These are phyloP conservation scores for Lindgomyces ingoldianus DNA, from an alignment of 495 filamentous ascomycete species.

Conservation along the genomic window DNA sequence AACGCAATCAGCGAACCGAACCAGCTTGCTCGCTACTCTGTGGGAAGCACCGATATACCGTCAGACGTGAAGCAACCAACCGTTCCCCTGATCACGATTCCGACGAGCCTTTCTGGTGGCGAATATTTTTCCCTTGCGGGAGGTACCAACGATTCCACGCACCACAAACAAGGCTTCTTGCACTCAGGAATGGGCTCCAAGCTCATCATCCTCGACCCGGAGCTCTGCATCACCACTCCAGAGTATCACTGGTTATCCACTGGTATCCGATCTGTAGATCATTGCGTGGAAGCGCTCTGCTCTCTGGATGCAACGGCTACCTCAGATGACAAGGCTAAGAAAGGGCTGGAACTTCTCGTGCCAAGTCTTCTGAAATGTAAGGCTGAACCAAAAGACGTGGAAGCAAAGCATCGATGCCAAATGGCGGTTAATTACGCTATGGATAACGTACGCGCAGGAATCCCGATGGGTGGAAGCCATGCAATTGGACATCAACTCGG, in stretches of 20 bases:
- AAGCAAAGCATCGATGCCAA: conserved; percentile 55
- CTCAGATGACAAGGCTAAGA: conserved; percentile 48
- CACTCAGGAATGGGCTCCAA: conserved; percentile 51
- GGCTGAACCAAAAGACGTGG: conserved; percentile 47
- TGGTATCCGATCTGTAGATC: conserved; percentile 64
- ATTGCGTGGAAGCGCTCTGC: conserved; percentile 64
- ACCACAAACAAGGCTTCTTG: conserved; percentile 57
- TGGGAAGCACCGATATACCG: conserved; percentile 5
- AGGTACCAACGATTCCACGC: conserved; percentile 55
- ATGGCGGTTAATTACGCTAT: conserved; percentile 60
- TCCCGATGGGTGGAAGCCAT: conserved; percentile 61
- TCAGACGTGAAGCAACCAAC: conserved; percentile 45
- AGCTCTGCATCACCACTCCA: conserved; percentile 57
- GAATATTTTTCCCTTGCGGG: conserved; percentile 62
- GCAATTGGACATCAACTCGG: conserved; percentile 70
- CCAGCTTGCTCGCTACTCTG: conserved; percentile 14
- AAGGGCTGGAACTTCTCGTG: conserved; percentile 54
- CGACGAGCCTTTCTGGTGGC: conserved; percentile 63
- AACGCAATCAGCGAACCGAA: conserved; percentile 19
- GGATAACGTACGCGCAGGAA: conserved; percentile 51
- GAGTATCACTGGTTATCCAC: conserved; percentile 62
- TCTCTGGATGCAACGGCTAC: conserved; percentile 46
- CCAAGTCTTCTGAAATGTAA: conserved; percentile 56
- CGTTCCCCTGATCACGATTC: conserved; percentile 61
- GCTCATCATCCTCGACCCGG: conserved; percentile 62